These are phyloP conservation scores for Allantophomopsis lycopodina DNA, from an alignment of 2,329 filamentous ascomycete genomes.

Conservation along the genomic window DNA sequence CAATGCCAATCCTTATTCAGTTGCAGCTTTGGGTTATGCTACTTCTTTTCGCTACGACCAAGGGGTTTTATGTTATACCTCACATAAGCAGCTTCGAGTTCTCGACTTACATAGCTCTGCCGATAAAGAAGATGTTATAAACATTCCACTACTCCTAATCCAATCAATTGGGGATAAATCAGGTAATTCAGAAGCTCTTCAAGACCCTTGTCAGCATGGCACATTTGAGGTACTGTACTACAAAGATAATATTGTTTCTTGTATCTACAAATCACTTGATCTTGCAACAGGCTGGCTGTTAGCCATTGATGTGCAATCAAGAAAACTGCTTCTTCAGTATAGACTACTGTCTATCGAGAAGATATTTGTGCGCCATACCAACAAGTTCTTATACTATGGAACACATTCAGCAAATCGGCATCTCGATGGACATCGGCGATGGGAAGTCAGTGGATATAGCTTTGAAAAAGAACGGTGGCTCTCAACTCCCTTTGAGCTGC, in stretches of 20 bases:
- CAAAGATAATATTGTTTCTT: constrained; percentile 40
- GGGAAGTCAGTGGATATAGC: constrained; percentile 43
- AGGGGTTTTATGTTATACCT: constrained; percentile 51
- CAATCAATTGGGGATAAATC: too few relatives aligned
- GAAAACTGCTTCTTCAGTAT: too few relatives aligned
- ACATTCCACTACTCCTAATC: constrained; percentile 29
- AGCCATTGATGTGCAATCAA: constrained; percentile 16
- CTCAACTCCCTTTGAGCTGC: constrained; percentile 32
- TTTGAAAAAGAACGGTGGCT: constrained; percentile 27
- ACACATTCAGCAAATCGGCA: constrained; percentile 39
- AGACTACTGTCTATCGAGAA: constrained; percentile 31
- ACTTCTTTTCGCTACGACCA: constrained; percentile 47
- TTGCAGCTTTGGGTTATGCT: constrained; percentile 42
- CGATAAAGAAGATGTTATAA: constrained; percentile 37
- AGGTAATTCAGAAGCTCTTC: constrained; percentile 19
- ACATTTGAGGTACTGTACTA: constrained; percentile 42
- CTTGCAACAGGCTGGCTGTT: constrained; percentile 25
- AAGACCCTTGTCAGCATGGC: constrained; percentile 22
- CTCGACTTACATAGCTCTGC: constrained; percentile 39
- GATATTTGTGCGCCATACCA: constrained; percentile 55
- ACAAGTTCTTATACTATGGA: constrained; percentile 49
- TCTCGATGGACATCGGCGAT: constrained; percentile 45
- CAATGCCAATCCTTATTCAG: constrained; percentile 46
- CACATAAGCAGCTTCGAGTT: constrained; percentile 37
- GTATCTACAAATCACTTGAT: constrained; percentile 30